phyloP scores from a whole-genome alignment of 192 early-diverging fungal genomes.

The Coemansia erecta region DNA sequence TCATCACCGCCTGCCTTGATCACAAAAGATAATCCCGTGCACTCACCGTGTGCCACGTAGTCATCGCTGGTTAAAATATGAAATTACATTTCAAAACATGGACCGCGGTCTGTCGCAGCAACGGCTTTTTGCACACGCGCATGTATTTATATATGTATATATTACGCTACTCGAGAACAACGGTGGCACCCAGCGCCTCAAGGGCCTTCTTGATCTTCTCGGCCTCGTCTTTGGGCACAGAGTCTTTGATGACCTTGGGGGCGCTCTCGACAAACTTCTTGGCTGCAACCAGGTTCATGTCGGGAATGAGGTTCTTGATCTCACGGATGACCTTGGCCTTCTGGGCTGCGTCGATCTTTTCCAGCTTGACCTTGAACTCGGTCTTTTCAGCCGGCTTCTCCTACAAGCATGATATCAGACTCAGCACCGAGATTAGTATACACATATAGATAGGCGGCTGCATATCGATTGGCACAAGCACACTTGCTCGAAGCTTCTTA shows the following conservation, averaged over 20 bases:
- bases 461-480: too few relatives aligned
- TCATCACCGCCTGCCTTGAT: too few relatives aligned
- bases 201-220: constrained; percentile 96
- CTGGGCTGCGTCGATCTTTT: constrained; percentile 88
- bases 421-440: neutral
- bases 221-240: constrained; percentile 88
- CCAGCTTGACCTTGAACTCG: constrained; percentile 92
- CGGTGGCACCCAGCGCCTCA: constrained; percentile 89
- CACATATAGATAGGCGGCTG: neutral
- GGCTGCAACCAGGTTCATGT: constrained; percentile 95
- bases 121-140: too few relatives aligned
- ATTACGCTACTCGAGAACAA: constrained; percentile 80
- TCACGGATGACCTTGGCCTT: constrained; percentile 99
- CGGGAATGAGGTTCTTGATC: constrained; percentile 90
- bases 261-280: constrained; percentile 99
- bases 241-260: constrained; percentile 94
- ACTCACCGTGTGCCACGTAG: too few relatives aligned
- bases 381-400: constrained; percentile 92
- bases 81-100: too few relatives aligned
- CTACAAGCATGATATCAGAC: constrained; percentile 31
- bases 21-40: too few relatives aligned
- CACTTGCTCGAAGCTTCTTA: neutral
- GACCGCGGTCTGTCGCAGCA: too few relatives aligned
- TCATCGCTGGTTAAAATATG: too few relatives aligned
- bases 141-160: neutral